Conservation (phyloP, 2,329 filamentous ascomycete genomes). For the Clarireedia monteithiana region DNA sequence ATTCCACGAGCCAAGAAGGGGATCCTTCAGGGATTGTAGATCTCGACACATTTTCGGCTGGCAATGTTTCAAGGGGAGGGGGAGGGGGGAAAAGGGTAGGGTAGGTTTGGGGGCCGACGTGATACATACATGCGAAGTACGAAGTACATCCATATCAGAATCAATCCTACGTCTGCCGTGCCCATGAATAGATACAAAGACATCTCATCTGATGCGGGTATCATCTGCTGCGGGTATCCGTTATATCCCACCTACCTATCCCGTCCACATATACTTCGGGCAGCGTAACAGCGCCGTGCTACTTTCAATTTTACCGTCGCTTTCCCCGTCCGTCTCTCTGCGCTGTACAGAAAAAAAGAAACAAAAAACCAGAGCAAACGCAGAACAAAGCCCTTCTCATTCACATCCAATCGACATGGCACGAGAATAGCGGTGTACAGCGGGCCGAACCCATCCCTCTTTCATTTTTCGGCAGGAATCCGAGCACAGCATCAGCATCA, state of each 20-base stretch:
- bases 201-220: neutral
- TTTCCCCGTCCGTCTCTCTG: too few relatives aligned
- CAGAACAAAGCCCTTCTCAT: neutral
- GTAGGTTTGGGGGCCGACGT: neutral
- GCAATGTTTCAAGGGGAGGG: neutral
- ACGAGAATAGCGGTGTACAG: neutral
- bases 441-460: neutral
- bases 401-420: neutral
- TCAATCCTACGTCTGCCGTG: neutral
- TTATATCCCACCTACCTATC: neutral
- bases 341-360: too few relatives aligned
- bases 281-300: neutral
- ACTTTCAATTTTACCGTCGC: neutral
- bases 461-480: neutral
- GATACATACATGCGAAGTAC: neutral
- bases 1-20: too few relatives aligned
- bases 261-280: neutral
- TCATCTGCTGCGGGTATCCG: neutral
- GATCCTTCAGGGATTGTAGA: neutral
- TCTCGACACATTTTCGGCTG: neutral
- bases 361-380: neutral
- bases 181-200: neutral
- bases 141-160: neutral
- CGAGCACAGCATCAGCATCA: neutral
- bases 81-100: too few relatives aligned